Evolutionary conservation across 2,329 filamentous ascomycete species (phyloP), one percentile per base, ranked within the genome.

Genomic region (Cercospora sp.): DNA sequence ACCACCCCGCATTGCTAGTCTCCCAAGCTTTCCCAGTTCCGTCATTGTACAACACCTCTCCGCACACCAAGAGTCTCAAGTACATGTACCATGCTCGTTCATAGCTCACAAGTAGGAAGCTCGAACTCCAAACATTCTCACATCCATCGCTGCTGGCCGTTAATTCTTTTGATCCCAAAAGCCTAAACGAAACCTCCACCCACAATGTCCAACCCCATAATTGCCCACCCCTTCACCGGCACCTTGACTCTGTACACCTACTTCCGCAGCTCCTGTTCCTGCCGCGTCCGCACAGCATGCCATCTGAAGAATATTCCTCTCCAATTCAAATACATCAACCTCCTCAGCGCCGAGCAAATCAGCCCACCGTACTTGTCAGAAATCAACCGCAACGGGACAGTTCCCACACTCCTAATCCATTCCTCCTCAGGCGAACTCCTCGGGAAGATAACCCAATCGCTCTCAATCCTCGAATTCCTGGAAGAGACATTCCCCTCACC

Each of bases 401-500:
- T 67, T 9, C 66, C 66, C 1, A 33, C 62, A 2, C 55, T 67
- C 3, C 18, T 64, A 5, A 57, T 67, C 5, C 39, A 55, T 13
- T 51, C 63, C 39, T 36, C n/a, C 12, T 48, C 23, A 2, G 66
- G 66, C 2, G 23, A 45, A 26, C n/a, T 60, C 7, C 36, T 51
- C n/a, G 53, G 26, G 18, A 62, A 62, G 10, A 64, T 70, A 10
- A 51, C 83, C 86, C 31, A 83, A 73, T 89, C 86, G 4, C 75
- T 88, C 39, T 85, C 88, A 1, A 87, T 87, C 0, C 80, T 90
- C 3, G 87, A 90, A 73, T 90, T 86, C 69, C 81, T 90, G 2
- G 87, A 89, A 59, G 87, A 90, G 70, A 76, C 77, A 1, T 82
- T 83, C 53, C 82, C 85, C 0, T 72, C 79, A 0, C 67, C 73